Conservation (phyloP, 805 yeast genomes). For the Tetrapisispora phaffii region DNA sequence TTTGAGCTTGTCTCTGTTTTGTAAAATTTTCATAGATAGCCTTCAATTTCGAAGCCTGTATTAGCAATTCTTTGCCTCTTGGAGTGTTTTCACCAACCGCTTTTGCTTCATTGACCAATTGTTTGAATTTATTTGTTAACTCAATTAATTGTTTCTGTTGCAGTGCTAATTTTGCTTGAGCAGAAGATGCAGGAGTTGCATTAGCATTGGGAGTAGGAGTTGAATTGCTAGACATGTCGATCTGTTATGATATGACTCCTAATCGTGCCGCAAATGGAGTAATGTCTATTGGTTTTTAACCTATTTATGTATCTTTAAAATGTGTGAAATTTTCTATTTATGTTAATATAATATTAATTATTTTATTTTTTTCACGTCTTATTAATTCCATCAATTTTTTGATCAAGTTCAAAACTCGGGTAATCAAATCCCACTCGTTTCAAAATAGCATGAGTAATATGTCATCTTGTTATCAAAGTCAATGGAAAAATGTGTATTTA, state of each 20-base stretch:
- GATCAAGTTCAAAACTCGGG: too few species aligned
- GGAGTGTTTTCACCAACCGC: conserved; percentile 48
- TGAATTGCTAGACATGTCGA: neutral
- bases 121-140: conserved; percentile 48
- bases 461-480: neutral
- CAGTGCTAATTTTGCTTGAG: conserved; percentile 2
- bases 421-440: too few species aligned
- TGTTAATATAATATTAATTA: neutral
- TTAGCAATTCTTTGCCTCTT: conserved; percentile 52
- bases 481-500: too few species aligned
- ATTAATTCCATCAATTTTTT: too few species aligned
- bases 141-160: conserved; percentile 35
- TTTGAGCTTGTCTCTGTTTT: conserved; percentile 25
- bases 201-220: neutral
- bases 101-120: conserved; percentile 53
- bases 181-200: neutral
- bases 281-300: too few species aligned
- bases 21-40: conserved; percentile 47
- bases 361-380: neutral
- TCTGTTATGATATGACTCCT: neutral
- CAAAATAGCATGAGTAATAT: neutral
- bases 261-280: neutral
- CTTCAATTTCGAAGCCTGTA: conserved; percentile 55
- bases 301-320: too few species aligned
- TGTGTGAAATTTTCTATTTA: neutral